These are phyloP conservation scores for Fraxinus ornus DNA, from an alignment of 305 asterid genomes.

Conservation along the genomic window DNA sequence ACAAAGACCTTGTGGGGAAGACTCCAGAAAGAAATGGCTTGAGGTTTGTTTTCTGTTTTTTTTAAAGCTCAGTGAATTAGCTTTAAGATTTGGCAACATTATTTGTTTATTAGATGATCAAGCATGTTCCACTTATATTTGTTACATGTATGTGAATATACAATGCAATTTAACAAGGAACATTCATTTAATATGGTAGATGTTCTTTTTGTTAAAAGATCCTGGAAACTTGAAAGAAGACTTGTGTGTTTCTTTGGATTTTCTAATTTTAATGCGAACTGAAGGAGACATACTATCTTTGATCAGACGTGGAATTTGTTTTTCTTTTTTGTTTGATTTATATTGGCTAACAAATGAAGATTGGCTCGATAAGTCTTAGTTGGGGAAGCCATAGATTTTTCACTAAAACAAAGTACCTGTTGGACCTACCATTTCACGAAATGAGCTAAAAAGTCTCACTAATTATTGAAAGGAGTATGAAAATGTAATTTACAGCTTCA, in stretches of 20 bases:
- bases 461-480: neutral
- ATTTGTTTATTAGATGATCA: constrained; percentile 6
- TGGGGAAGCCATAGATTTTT: neutral
- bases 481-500: neutral
- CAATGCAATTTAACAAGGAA: neutral
- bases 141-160: neutral
- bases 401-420: neutral
- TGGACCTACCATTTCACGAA: neutral
- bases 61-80: constrained; percentile 14
- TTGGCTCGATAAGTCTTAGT: neutral
- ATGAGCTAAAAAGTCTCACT: neutral
- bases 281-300: neutral
- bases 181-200: neutral
- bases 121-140: constrained; percentile 9
- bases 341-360: neutral
- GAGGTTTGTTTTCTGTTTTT: constrained; percentile 53
- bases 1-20: constrained; percentile 82
- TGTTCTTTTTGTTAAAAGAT: neutral
- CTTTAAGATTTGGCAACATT: constrained; percentile 8
- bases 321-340: neutral
- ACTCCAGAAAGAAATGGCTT: constrained; percentile 87
- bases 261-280: neutral
- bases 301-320: neutral
- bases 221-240: neutral
- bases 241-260: neutral